Evolutionary conservation across 768 basidiomycete genomes (phyloP).

Genomic region (Termitomyces heimii): DNA sequence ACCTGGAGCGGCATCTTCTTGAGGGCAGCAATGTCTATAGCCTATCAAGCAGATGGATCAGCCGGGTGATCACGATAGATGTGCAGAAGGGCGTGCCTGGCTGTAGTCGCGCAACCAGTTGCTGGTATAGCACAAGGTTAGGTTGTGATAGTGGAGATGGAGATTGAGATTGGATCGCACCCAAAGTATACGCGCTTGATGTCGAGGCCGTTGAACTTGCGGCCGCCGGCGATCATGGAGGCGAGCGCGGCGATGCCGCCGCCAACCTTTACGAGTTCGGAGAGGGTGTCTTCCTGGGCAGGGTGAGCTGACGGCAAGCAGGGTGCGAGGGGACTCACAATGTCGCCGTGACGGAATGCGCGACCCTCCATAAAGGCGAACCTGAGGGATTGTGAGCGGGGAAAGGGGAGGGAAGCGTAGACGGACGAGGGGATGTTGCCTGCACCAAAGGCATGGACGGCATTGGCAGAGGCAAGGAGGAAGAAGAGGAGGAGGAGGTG

Average conservation of each 20-base stretch:
- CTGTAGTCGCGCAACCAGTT: slow-evolving; percentile 91
- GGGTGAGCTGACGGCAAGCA: not conserved
- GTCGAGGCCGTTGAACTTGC: slow-evolving; percentile 75
- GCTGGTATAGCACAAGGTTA: slow-evolving; percentile 24
- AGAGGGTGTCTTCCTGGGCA: slow-evolving; percentile 59
- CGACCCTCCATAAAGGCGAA: slow-evolving; percentile 84
- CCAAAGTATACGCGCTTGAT: slow-evolving; percentile 83
- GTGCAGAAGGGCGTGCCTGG: slow-evolving; percentile 34
- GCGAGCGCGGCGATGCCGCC: slow-evolving; percentile 48
- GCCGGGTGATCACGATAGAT: not conserved
- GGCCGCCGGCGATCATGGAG: slow-evolving; percentile 50
- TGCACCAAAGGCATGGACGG: slow-evolving; percentile 72
- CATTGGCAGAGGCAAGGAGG: slow-evolving; percentile 49
- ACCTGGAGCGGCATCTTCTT: slow-evolving; percentile 70
- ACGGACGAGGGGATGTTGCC: slow-evolving; percentile 79
- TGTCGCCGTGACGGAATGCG: slow-evolving; percentile 88
- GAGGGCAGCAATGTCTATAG: slow-evolving; percentile 77
- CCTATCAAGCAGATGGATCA: slow-evolving; percentile 37
- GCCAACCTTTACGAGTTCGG: slow-evolving; percentile 52
- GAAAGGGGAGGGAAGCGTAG: not conserved
- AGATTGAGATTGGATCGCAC: slow-evolving; percentile 31
- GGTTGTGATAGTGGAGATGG: not conserved
- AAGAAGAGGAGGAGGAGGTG: slow-evolving; percentile 40
- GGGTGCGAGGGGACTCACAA: slow-evolving; percentile 37
- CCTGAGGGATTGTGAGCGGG: slow-evolving; percentile 25